Base-by-base conservation (phyloP, 257 asterid genomes). In the Anisodus acutangulus region DNA sequence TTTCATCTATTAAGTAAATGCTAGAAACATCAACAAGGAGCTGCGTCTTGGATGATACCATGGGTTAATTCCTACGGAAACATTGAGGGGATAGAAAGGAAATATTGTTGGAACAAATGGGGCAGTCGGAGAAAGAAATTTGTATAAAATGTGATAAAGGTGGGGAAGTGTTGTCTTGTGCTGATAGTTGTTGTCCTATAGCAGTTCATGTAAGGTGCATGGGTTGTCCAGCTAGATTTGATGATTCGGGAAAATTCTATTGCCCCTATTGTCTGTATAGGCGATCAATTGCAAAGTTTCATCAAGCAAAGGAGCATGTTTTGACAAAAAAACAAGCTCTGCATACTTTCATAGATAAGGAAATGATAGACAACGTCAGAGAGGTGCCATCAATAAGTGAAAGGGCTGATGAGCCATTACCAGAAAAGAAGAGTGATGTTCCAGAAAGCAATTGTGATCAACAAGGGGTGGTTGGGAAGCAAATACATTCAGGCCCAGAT, bases 181-280 rank as follows among this genome's bases (percentile, higher is more conserved):
- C 89, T 83, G 92, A 85, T 63, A 86, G 70, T n/a, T 90, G 85
- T 43, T 95, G 99, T 86, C 97, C 96, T 59, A 67, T 94, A 87
- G 89, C 91, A 60, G 86, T 94, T 80, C 98, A 95, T 83, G 90
- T 88, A 84, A 69, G 74, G 43, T 95, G 99, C 87, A 78, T 91
- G 90, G 93, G 91, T 19, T 91, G 89, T 84, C 90, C 91, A 4
- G 91, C 92, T 66, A 84, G 86, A 55, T 88, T 87, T 84, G 94
- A 90, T 86, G 94, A 88, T 22, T 71, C 19, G 19, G 95, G 92
- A 7, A 85, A 79, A 85, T 95, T 93, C 89, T 91, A 87, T 74
- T 95, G 99, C 92, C 98, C 98, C 43, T 90, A 92, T 86, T 95
- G 99, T 86, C 82, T 83, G 6, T 93, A 85, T 86, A 89, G 87